phyloP scores from a whole-genome alignment of 2,329 filamentous ascomycete genomes.

The Escovopsis sp. region DNA sequence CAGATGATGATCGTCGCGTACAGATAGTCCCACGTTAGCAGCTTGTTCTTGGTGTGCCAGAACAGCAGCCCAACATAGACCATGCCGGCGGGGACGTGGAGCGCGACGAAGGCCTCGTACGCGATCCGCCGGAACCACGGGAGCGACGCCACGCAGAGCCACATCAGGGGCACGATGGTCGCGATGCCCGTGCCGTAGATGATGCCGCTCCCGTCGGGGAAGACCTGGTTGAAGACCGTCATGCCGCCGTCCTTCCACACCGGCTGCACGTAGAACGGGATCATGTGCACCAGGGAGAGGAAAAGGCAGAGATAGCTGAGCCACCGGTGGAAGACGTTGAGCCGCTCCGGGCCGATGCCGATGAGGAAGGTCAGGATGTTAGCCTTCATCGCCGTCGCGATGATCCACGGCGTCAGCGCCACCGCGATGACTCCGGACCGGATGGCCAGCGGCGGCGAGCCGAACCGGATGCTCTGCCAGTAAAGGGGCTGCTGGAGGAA shows the following conservation, averaged over 20 bases:
- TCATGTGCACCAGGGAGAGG: slow-evolving; percentile 65
- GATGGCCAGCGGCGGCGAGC: slow-evolving; percentile 77
- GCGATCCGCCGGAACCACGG: slow-evolving; percentile 60
- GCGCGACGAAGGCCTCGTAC: slow-evolving; percentile 72
- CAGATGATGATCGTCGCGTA: slow-evolving; percentile 70
- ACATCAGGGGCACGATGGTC: slow-evolving; percentile 63
- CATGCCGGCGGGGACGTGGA: slow-evolving; percentile 71
- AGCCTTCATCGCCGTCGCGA: slow-evolving; percentile 79
- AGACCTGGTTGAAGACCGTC: slow-evolving; percentile 52
- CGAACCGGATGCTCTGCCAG: slow-evolving; percentile 72
- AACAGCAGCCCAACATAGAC: slow-evolving; percentile 74
- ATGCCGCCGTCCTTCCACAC: slow-evolving; percentile 69
- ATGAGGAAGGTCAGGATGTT: slow-evolving; percentile 74
- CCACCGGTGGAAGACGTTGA: slow-evolving; percentile 92
- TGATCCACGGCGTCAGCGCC: slow-evolving; percentile 83
- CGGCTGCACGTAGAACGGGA: slow-evolving; percentile 82
- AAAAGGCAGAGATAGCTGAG: slow-evolving; percentile 74
- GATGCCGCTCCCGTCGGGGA: slow-evolving; percentile 46
- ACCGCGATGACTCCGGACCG: slow-evolving; percentile 84
- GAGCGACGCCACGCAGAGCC: slow-evolving; percentile 74
- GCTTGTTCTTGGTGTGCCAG: slow-evolving; percentile 90
- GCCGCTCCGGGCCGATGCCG: slow-evolving; percentile 77
- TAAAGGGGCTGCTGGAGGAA: slow-evolving; percentile 82
- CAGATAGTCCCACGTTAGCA: slow-evolving; percentile 81
- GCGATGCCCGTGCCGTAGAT: slow-evolving; percentile 80